Base-by-base conservation (phyloP, 345 rosid genomes). In the Brassica rapa region DNA sequence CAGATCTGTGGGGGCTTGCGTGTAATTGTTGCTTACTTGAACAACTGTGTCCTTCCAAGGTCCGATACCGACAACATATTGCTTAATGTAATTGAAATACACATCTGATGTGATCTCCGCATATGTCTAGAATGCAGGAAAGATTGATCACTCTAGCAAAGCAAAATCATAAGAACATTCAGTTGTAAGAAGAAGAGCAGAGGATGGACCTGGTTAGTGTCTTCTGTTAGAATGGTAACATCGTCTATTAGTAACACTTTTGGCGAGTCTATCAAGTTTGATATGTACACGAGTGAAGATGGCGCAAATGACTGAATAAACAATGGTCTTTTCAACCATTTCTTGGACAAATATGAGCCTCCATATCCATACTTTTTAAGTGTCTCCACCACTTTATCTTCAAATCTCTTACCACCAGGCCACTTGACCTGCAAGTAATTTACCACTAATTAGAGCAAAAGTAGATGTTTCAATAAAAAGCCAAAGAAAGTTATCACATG, bases 271-370 rank as follows among this genome's bases (percentile, higher is more conserved):
- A 82, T 93, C 77, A 87, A 59, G 56, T 89, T 85, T 61, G 97
- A 89, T 73, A 79, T 71, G 74, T 95, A 87, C 57, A 90, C 87
- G 19, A 94, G 98, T 23, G 99, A 91, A 76, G 87, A 86, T 63
- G 99, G 98, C 51, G 99, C 97, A 73, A 93, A 93, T 14, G 98
- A 93, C 86, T 93, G 99, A 79, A 95, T 91, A 80, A 95, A 93
- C 12, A 87, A 65, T 1, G 98, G 99, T 70, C 87, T 89, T 27
- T 83, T 84, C 81, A 86, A 78, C 99, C 99, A 95, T 19, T 91
- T 86, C 75, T 91, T 64, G 12, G 96, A 91, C 91, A 88, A 7
- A 77, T 93, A 93, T 51, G 96, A 46, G 56, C 98, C 99, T 66
- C 76, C 85, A 68, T 95, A 95, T 11, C 93, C 91, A 73, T 91